Percentiles rank a stretch among this genome's conserved stretches.
Evolutionary conservation across 495 filamentous ascomycete species (phyloP).

Genomic region (Pyronema omphalodes): DNA sequence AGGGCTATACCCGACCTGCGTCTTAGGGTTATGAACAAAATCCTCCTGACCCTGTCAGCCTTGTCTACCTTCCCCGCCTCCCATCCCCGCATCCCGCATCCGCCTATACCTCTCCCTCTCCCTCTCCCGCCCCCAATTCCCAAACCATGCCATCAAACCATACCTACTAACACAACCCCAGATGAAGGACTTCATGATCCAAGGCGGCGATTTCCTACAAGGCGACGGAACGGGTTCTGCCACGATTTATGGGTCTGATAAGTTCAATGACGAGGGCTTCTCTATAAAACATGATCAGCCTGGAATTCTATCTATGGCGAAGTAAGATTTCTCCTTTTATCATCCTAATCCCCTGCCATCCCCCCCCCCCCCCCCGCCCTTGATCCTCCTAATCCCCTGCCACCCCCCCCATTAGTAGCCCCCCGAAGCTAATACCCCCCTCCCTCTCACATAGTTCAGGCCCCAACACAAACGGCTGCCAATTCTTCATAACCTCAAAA

Average conservation of each 20-base stretch:
- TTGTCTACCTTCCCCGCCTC: too few relatives aligned
- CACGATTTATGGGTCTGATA: conserved; percentile 67
- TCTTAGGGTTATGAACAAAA: too few relatives aligned
- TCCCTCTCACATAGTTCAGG: conserved; percentile 53
- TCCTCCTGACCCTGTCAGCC: too few relatives aligned
- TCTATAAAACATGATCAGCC: conserved; percentile 53
- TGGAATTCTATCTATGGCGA: conserved; percentile 79
- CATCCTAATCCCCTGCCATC: background rate
- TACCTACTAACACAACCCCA: conserved; percentile 22
- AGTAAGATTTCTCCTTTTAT: conserved; percentile 8
- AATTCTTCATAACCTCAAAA: conserved; percentile 91
- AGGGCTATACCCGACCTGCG: too few relatives aligned
- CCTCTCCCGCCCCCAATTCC: background rate
- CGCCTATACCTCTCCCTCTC: too few relatives aligned
- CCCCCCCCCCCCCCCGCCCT: background rate
- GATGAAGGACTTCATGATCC: conserved; percentile 92
- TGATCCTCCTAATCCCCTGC: too few relatives aligned
- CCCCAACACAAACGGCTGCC: conserved; percentile 82
- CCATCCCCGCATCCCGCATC: too few relatives aligned
- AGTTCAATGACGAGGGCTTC: conserved; percentile 90
- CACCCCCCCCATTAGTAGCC: background rate
- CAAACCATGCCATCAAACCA: background rate
- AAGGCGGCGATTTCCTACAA: conserved; percentile 91
- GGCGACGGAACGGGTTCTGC: conserved; percentile 78
- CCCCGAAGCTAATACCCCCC: background rate